phyloP scores from a whole-genome alignment of 495 filamentous ascomycete genomes.

The Talaromyces thailandensis region DNA sequence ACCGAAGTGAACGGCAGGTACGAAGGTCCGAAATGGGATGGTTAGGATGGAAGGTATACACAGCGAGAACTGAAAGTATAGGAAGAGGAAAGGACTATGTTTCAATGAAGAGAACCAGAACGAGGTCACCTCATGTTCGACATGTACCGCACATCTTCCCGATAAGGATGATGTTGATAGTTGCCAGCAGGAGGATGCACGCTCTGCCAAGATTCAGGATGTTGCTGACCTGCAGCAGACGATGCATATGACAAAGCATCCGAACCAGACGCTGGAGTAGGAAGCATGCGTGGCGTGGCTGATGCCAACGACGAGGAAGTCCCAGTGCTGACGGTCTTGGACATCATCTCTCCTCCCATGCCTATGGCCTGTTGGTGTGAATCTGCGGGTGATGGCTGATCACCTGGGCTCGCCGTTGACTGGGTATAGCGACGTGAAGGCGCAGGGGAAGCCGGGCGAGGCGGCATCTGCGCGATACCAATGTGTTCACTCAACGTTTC shows the following conservation, averaged over 20 bases:
- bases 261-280: background rate
- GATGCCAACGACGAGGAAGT: background rate
- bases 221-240: slow-evolving; percentile 3
- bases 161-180: background rate
- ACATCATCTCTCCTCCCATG: background rate
- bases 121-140: background rate
- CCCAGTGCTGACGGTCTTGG: background rate
- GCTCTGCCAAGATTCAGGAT: background rate
- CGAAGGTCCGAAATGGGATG: background rate
- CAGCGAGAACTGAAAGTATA: background rate
- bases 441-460: slow-evolving; percentile 35
- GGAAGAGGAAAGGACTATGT: background rate
- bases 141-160: background rate
- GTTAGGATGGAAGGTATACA: background rate
- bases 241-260: background rate
- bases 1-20: background rate
- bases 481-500: slow-evolving; percentile 48
- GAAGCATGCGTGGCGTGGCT: background rate
- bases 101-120: background rate
- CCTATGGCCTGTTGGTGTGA: background rate
- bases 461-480: slow-evolving; percentile 26
- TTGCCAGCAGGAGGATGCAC: background rate
- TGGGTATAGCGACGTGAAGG: background rate
- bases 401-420: background rate
- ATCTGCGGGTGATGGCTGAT: background rate